Percentiles rank a stretch among this genome's conserved stretches.
phyloP scores from a whole-genome alignment of 352 stramenopile genomes.

The Phytopythium litorale region DNA sequence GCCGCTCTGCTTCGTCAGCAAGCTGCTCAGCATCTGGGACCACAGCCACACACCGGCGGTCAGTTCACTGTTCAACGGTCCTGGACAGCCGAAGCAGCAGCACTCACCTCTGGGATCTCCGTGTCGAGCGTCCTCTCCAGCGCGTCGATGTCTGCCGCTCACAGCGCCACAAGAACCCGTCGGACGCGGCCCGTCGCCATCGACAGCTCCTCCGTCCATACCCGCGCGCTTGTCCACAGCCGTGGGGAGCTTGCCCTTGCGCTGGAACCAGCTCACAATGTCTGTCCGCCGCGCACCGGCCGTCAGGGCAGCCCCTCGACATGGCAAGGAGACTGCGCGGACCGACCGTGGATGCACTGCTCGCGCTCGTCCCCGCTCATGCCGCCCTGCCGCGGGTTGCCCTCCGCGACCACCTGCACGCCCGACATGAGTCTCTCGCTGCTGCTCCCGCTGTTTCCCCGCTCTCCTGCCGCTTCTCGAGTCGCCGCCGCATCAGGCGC shows the following conservation, averaged over 20 bases:
- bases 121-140: conserved; percentile 63
- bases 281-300: conserved; percentile 22
- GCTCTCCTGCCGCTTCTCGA: background rate
- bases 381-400: conserved; percentile 67
- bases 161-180: background rate
- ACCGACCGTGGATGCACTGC: conserved; percentile 74
- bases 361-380: conserved; percentile 79
- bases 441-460: background rate
- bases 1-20: conserved; percentile 71
- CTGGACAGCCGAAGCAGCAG: background rate
- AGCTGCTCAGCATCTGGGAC: conserved; percentile 45
- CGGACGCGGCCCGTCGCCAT: background rate
- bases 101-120: conserved; percentile 49
- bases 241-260: conserved; percentile 60
- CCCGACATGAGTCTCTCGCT: conserved; percentile 43
- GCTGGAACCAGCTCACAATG: conserved; percentile 83
- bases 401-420: conserved; percentile 67
- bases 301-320: background rate
- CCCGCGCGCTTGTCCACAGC: conserved; percentile 41
- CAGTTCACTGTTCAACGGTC: background rate
- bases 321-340: background rate
- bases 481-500: background rate
- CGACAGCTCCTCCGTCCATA: conserved; percentile 5
- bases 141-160: conserved; percentile 54
- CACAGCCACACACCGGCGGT: background rate